These are phyloP conservation scores for Cryptococcus wingfieldii DNA, from an alignment of 1,284 basidiomycete species.

Conservation along the genomic window DNA sequence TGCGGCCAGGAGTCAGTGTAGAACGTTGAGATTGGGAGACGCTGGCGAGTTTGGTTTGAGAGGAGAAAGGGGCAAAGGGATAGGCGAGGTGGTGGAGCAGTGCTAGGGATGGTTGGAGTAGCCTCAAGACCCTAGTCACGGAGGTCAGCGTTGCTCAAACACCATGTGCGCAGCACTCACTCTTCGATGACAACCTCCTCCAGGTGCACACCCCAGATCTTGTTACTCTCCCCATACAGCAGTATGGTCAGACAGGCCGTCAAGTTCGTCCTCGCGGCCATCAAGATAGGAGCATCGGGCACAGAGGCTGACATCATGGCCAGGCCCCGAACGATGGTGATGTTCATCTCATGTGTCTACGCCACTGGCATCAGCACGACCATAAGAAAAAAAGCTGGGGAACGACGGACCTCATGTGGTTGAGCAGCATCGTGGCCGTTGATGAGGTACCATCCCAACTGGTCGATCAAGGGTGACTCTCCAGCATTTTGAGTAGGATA, in stretches of 20 bases:
- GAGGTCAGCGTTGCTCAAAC: not conserved
- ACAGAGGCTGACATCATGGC: conserved; percentile 30
- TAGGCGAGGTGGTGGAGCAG: conserved; percentile 43
- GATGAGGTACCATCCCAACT: conserved; percentile 11
- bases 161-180: conserved; percentile 14
- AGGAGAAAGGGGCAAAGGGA: conserved; percentile 20
- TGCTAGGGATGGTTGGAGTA: conserved; percentile 25
- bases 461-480: conserved; percentile 16
- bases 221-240: conserved; percentile 26
- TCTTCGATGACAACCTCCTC: conserved; percentile 4
- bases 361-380: not conserved
- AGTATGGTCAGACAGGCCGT: conserved; percentile 31
- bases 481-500: not conserved
- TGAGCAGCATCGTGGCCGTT: conserved; percentile 1
- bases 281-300: conserved; percentile 32
- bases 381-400: not conserved
- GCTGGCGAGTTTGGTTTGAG: not conserved
- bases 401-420: conserved; percentile 4
- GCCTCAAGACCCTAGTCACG: conserved; percentile 23
- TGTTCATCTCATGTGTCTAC: conserved; percentile 7
- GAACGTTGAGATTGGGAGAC: not conserved
- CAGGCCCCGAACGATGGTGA: conserved; percentile 19
- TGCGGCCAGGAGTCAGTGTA: not conserved
- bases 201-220: conserved; percentile 31
- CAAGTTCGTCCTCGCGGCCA: conserved; percentile 30